Evolutionary conservation across 306 rosid genomes (phyloP), one percentile per base, ranked within the genome.

Genomic region (Leucaena leucocephala): DNA sequence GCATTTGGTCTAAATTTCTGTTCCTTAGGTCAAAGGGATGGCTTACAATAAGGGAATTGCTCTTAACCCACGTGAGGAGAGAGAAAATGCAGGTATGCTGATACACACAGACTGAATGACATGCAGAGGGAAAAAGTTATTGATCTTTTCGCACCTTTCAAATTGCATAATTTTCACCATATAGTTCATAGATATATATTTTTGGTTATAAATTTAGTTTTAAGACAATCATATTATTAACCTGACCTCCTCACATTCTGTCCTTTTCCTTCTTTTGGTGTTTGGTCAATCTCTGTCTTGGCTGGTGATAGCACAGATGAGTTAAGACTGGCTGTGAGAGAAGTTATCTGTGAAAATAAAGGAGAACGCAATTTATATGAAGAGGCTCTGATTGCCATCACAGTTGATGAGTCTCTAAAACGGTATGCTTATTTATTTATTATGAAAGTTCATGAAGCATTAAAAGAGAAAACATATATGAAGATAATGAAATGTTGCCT

Each of bases 311-410:
- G 71, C 76, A 72, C 85, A 95, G 98, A 95, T 85, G 98, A 95
- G 34, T 85, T 95, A 80, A 85, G 98, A 78, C 81, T 91, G 91
- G 98, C 98, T 59, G 97, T 93, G 81, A 95, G 89, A 86, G 98
- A 95, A 78, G 83, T 87, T 72, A 72, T 92, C 76, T 95, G 98
- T 82, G 93, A 90, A 49, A 89, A 84, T 78, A 88, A 77, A 42
- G 67, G 82, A 72, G 98, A 91, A 27, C 88, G 88, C 6, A 80
- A 52, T n/a, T 83, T 78, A 83, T 91, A 88, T 74, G 96, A 93
- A 93, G 88, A 84, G 77, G 99, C 98, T 64, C 74, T 95, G 46
- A 78, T 91, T 78, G 97, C 99, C 27, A 89, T 95, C 78, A 95
- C 97, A 7, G 97, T 93, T 33, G 98, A 93, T 3, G 96, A 93